These are phyloP conservation scores for Calcarisporium arbuscula DNA, from an alignment of 2,329 filamentous ascomycete genomes.

Conservation along the genomic window DNA sequence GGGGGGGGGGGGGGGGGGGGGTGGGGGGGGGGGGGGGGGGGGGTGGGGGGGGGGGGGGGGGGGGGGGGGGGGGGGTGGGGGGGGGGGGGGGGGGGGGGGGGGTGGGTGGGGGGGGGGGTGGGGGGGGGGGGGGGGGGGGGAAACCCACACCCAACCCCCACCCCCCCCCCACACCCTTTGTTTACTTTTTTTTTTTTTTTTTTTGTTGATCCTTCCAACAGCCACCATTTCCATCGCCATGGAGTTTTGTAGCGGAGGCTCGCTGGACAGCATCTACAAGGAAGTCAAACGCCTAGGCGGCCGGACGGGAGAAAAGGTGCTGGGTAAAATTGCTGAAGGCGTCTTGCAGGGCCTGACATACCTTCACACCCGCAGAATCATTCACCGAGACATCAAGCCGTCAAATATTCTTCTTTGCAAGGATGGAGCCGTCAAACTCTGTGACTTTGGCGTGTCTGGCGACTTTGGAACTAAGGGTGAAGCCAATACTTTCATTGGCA, in stretches of 20 bases:
- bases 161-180: too few relatives aligned
- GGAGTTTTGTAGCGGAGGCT: constrained; percentile 98
- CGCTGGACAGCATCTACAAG: constrained; percentile 91
- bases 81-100: too few relatives aligned
- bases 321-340: constrained; percentile 94
- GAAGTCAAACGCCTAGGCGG: constrained; percentile 95
- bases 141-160: too few relatives aligned
- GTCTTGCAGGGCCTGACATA: constrained; percentile 92
- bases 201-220: constrained; percentile 90
- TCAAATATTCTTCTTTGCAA: constrained; percentile 94
- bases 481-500: constrained; percentile 97
- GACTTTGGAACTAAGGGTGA: constrained; percentile 98
- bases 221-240: constrained; percentile 97
- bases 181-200: too few relatives aligned
- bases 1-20: too few relatives aligned
- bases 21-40: too few relatives aligned
- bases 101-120: too few relatives aligned
- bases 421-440: constrained; percentile 90
- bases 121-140: too few relatives aligned
- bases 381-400: constrained; percentile 97
- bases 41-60: too few relatives aligned
- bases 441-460: constrained; percentile 95
- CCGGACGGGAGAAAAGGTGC: constrained; percentile 90
- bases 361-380: constrained; percentile 91
- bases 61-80: too few relatives aligned